Base-by-base conservation (phyloP, 1,139 yeast species). In the Magnusiomyces sp. region DNA sequence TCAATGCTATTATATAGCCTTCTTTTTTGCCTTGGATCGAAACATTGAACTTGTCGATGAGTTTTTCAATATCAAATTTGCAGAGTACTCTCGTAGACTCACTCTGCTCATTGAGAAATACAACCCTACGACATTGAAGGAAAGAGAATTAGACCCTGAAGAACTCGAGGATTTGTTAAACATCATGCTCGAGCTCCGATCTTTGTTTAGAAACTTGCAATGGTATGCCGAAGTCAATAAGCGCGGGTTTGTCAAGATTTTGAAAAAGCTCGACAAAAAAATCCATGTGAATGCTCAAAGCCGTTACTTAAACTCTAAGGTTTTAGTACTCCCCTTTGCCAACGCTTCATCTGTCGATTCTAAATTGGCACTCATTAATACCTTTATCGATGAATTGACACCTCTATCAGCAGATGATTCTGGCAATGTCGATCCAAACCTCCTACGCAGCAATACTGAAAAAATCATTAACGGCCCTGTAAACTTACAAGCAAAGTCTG, bases 141-240 rank as follows among this genome's bases (percentile, higher is more conserved):
- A 45, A 11, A 48, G 44, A 7, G 58, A 60, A 7, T 57, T 71
- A 32, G 80, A 76, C 38, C 63, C 69, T n/a, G 92, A 85, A 52
- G 95, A 88, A 58, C 67, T 83, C 40, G 90, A 85, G 53, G 97
- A 92, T 62, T 73, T 89, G 44, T 73, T 85, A 47, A 80, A 81
- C 29, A 83, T 88, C 27, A 70, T 90, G 44, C 72, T 88, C 37
- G 97, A 89, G 63, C 71, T 89, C 51, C 75, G 95, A 48, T 74
- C 83, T n/a, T 79, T 81, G 55, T 79, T 85, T 55, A 75, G 96
- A 52, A 89, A 89, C 66, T 72, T 92, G 62, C 69, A 70, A 64
- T 90, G 97, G 96, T 92, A 80, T 65, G 95, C 95, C 16, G 97
- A 90, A 60, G 77, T 90, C 60, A 92, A 92, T 70, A 88, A 85